Evolutionary conservation across 305 asterid genomes (phyloP).

Genomic region (Rubia balearica): DNA sequence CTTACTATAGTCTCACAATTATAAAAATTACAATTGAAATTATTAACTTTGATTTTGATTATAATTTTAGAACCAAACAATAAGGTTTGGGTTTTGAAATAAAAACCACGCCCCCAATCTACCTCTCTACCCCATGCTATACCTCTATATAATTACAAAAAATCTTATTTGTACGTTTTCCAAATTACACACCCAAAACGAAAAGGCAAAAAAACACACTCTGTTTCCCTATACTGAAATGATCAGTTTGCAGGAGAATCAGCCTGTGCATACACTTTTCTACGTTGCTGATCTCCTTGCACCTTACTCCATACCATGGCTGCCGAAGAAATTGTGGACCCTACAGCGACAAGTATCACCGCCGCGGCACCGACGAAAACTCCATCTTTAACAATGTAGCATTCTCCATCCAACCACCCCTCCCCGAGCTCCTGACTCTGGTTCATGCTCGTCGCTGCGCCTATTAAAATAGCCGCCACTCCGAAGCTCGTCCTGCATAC

Average conservation of each 20-base stretch:
- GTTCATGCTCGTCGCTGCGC: conserved; percentile 70
- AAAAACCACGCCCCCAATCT: neutral
- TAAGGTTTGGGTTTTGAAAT: neutral
- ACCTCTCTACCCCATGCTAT: neutral
- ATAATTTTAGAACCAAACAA: neutral
- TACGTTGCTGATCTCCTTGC: conserved; percentile 33
- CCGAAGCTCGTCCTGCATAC: conserved; percentile 63
- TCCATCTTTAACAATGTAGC: conserved; percentile 75
- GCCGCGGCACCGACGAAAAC: conserved; percentile 52
- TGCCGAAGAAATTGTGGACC: conserved; percentile 38
- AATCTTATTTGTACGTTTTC: neutral
- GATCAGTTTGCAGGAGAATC: conserved; percentile 10
- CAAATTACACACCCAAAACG: neutral
- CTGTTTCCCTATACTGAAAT: neutral
- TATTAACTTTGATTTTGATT: neutral
- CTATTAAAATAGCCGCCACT: conserved; percentile 34
- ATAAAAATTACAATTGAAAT: neutral
- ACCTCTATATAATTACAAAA: neutral
- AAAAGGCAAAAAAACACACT: neutral
- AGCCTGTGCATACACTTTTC: conserved; percentile 34
- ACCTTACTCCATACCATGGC: conserved; percentile 19
- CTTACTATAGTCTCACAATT: no score
- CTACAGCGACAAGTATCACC: conserved; percentile 39
- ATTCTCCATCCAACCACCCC: conserved; percentile 86
- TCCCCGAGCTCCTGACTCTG: conserved; percentile 48